Evolutionary conservation across 148 eudicot species (phyloP), one percentile per base, ranked within the genome.

Genomic region (Rhododendron kiyosumense): DNA sequence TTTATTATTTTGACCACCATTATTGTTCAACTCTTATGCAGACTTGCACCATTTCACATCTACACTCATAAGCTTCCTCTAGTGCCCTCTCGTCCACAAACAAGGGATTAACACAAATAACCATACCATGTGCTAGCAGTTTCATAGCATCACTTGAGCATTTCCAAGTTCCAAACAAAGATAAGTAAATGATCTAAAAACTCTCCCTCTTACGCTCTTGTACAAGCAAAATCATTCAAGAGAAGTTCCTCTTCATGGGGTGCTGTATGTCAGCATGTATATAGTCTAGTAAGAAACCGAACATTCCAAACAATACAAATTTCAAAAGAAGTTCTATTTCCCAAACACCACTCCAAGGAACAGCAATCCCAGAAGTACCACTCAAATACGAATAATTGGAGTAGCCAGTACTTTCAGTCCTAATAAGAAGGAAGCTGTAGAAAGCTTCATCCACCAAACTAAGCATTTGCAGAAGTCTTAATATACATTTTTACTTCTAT

Each of bases 61-160:
- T 78, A 63, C 71, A 8, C 69, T 20, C 13, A 78, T 22, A 78
- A 78, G 57, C 52, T 78, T 78, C 8, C 51, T 22, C 20, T 5
- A 11, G 30, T n/a, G 34, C 57, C 57, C 15, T 46, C 57, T 46
- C 30, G 11, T 45, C 30, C 54, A 3, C 81, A 22, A 75, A 43
- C 81, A 78, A 45, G 30, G 17, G 81, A 20, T 77, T 45, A 45
- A 1, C 51, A 77, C 48, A n/a, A 24, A 45, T 78, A 78, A 54
- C 38, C 79, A 77, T 43, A 41, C 17, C 22, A 43, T 17, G 38
- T n/a, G 83, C 57, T 48, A 26, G 59, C 83, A 30, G 38, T 28
- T 80, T 80, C 41, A 80, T 30, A 51, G 65, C 65, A 80, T 80
- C 26, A 79, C 59, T 79, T 26, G 59, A 79, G 82, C 82, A 79